These are phyloP conservation scores for Poronia punctata DNA, from an alignment of 495 filamentous ascomycete species.

Conservation along the genomic window DNA sequence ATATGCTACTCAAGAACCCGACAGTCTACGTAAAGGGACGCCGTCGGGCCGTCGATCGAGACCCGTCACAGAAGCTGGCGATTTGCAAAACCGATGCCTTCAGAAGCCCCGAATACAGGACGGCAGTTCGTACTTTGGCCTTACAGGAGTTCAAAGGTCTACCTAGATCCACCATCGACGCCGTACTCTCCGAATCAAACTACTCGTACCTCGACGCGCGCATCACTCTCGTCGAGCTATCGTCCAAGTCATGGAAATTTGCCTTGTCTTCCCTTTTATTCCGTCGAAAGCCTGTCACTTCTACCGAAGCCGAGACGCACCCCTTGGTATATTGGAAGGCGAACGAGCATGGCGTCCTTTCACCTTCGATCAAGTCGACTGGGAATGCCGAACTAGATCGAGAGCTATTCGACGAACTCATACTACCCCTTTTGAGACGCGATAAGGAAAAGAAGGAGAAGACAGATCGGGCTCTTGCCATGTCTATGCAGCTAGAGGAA, in stretches of 20 bases:
- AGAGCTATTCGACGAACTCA: slow-evolving; percentile 64
- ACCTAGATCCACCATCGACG: slow-evolving; percentile 71
- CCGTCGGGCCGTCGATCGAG: slow-evolving; percentile 48
- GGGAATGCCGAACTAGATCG: slow-evolving; percentile 70
- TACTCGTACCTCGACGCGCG: slow-evolving; percentile 77
- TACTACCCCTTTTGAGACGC: slow-evolving; percentile 54
- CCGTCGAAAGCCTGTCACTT: slow-evolving; percentile 56
- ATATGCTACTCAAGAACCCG: slow-evolving; percentile 73
- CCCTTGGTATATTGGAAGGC: slow-evolving; percentile 61
- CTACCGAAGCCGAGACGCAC: slow-evolving; percentile 43
- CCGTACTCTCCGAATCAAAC: slow-evolving; percentile 86
- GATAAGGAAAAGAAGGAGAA: slow-evolving; percentile 50
- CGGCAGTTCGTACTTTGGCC: slow-evolving; percentile 53
- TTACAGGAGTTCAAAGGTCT: slow-evolving; percentile 79
- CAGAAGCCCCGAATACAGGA: slow-evolving; percentile 63
- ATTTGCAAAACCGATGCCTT: slow-evolving; percentile 68
- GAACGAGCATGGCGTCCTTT: slow-evolving; percentile 35
- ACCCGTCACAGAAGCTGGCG: slow-evolving; percentile 16
- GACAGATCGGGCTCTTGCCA: slow-evolving; percentile 57
- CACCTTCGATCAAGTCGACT: slow-evolving; percentile 61
- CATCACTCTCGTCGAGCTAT: slow-evolving; percentile 64
- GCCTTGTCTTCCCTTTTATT: slow-evolving; percentile 68
- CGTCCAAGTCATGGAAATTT: slow-evolving; percentile 78
- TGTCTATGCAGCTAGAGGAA: slow-evolving; percentile 64
- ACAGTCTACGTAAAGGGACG: slow-evolving; percentile 68